Conservation (phyloP, 208 protist species). For the Blastocrithidia nonstop region DNA sequence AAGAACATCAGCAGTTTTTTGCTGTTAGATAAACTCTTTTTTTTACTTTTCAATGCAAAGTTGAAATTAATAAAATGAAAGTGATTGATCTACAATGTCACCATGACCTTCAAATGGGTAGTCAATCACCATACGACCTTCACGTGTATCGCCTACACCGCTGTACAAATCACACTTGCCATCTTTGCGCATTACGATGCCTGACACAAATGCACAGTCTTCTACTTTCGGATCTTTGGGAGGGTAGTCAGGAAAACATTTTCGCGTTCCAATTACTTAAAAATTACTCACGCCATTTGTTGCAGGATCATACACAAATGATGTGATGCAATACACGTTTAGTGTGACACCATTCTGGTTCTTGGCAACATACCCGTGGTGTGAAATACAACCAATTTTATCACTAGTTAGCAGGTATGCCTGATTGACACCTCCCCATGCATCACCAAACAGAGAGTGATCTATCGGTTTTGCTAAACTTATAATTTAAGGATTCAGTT, state of each 20-base stretch:
- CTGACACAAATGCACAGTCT: constrained; percentile 49
- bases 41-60: too few species aligned
- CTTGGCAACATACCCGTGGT: constrained; percentile 34
- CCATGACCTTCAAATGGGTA: constrained; percentile 55
- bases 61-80: constrained; percentile 14
- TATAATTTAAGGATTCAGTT: constrained; percentile 27
- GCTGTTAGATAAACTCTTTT: too few species aligned
- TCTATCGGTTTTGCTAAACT: constrained; percentile 28
- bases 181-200: constrained; percentile 47
- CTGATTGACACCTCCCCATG: constrained; percentile 43
- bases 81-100: constrained; percentile 18
- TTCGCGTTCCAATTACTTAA: constrained; percentile 39
- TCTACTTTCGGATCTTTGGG: constrained; percentile 26
- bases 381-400: constrained; percentile 43
- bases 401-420: constrained; percentile 26
- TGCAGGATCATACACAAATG: constrained; percentile 30
- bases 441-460: constrained; percentile 43
- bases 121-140: constrained; percentile 49
- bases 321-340: constrained; percentile 49
- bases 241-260: constrained; percentile 42
- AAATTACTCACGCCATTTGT: constrained; percentile 33
- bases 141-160: constrained; percentile 35
- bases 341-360: constrained; percentile 9
- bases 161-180: constrained; percentile 59
- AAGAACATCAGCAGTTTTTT: too few species aligned